Evolutionary conservation across 305 asterid genomes (phyloP).

Genomic region (Fraxinus ornus): DNA sequence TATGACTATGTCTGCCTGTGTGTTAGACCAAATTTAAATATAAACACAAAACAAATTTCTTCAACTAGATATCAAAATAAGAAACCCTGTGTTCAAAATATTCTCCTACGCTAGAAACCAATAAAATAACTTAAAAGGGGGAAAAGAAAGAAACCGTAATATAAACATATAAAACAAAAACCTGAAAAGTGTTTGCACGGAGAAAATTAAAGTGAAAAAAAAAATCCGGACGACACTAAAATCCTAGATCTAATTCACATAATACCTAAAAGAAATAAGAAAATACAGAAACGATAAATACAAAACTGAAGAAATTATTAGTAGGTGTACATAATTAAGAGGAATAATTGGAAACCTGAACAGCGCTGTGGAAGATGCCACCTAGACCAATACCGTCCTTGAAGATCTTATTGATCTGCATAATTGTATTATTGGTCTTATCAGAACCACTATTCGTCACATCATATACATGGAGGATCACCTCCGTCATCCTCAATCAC

Average conservation of each 20-base stretch:
- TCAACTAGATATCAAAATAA: not conserved
- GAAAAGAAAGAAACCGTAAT: not conserved
- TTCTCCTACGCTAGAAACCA: not conserved
- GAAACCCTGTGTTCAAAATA: not conserved
- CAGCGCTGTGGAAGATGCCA: conserved; percentile 58
- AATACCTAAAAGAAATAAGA: not conserved
- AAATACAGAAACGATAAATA: not conserved
- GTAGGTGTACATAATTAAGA: not conserved
- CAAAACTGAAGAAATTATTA: not conserved
- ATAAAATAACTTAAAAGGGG: not conserved
- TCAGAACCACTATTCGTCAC: conserved; percentile 56
- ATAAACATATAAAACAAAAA: not conserved
- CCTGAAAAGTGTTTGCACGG: not conserved
- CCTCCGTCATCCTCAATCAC: conserved; percentile 43
- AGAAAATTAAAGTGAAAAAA: not conserved
- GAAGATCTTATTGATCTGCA: conserved; percentile 55
- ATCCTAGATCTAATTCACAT: conserved; percentile 28
- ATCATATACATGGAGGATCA: conserved; percentile 54
- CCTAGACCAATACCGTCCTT: conserved; percentile 61
- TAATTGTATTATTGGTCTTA: conserved; percentile 49
- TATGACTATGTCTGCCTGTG: not conserved
- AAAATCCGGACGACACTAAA: conserved; percentile 1
- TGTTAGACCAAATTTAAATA: not conserved
- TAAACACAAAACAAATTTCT: not conserved
- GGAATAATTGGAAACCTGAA: conserved; percentile 35